Evolutionary conservation across 495 filamentous ascomycete genomes (phyloP).

Genomic region (Cercophora sp.): DNA sequence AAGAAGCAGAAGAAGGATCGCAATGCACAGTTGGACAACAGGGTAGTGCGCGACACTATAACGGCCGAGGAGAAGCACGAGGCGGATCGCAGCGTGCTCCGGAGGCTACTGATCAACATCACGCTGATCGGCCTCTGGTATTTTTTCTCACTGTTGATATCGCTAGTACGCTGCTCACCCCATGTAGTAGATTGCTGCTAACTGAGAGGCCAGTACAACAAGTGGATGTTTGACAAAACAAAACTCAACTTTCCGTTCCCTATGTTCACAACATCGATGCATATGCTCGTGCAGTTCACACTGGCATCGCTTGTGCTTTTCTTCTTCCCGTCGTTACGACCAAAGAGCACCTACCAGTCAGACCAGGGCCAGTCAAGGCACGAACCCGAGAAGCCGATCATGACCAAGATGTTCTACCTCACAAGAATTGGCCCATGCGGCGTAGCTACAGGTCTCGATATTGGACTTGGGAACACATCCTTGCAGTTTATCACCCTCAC

Average conservation of each 20-base stretch:
- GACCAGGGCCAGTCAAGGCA: slow-evolving; percentile 48
- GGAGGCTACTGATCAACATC: slow-evolving; percentile 64
- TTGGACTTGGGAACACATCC: slow-evolving; percentile 93
- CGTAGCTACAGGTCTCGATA: slow-evolving; percentile 88
- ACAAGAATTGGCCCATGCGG: slow-evolving; percentile 93
- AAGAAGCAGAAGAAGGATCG: slow-evolving; percentile 60
- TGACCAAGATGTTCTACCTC: slow-evolving; percentile 88
- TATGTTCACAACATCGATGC: slow-evolving; percentile 89
- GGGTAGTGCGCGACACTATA: slow-evolving; percentile 56
- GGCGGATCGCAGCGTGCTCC: slow-evolving; percentile 68
- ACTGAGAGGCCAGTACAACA: slow-evolving; percentile 72
- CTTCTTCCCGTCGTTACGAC: slow-evolving; percentile 79
- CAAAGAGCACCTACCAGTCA: slow-evolving; percentile 47
- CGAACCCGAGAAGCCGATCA: slow-evolving; percentile 64
- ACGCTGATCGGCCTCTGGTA: slow-evolving; percentile 87
- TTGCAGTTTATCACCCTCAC: slow-evolving; percentile 93
- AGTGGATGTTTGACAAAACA: slow-evolving; percentile 96
- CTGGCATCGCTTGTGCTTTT: slow-evolving; percentile 77
- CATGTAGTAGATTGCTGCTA: neutral
- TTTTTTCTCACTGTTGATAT: slow-evolving; percentile 89
- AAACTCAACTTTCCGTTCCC: slow-evolving; percentile 90
- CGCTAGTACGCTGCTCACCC: slow-evolving; percentile 62
- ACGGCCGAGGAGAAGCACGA: slow-evolving; percentile 61
- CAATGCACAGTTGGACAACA: slow-evolving; percentile 69
- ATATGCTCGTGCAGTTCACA: slow-evolving; percentile 95